Percentiles rank a stretch among this genome's conserved stretches.
Evolutionary conservation across 1,284 basidiomycete genomes (phyloP).

Genomic region (Ganoderma boninense): DNA sequence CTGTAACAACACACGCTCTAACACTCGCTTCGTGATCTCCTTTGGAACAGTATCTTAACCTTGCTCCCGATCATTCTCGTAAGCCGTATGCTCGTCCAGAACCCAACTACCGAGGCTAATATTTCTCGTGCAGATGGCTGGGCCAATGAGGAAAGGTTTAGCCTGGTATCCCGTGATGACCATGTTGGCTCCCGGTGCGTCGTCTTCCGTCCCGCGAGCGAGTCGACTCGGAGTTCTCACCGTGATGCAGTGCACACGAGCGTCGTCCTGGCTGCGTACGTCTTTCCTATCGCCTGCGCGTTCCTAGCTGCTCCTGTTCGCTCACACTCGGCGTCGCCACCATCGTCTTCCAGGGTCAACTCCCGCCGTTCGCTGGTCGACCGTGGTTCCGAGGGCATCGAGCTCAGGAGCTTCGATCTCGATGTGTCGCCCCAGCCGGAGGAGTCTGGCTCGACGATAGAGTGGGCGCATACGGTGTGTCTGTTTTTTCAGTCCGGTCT

Average conservation of each 20-base stretch:
- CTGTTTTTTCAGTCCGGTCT: not conserved
- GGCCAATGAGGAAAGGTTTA: not conserved
- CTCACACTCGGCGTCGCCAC: not conserved
- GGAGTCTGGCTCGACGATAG: not conserved
- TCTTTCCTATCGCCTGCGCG: not conserved
- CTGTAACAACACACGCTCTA: not conserved
- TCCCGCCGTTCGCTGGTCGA: conserved; percentile 15
- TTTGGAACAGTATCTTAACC: not conserved
- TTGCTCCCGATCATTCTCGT: not conserved
- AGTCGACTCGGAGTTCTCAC: not conserved
- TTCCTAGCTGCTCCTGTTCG: not conserved
- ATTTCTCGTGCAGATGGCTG: not conserved
- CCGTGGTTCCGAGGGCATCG: conserved; percentile 10
- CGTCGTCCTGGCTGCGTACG: conserved; percentile 10
- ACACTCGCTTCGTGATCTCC: not conserved
- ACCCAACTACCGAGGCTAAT: not conserved
- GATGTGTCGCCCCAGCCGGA: not conserved
- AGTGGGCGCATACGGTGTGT: not conserved
- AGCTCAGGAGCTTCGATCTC: conserved; percentile 9
- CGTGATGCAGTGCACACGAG: conserved; percentile 1
- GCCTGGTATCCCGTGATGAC: not conserved
- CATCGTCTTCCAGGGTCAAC: conserved; percentile 2
- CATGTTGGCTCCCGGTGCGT: not conserved
- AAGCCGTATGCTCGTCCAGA: not conserved
- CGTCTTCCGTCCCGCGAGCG: too few relatives aligned